These are phyloP conservation scores for Diaporthe vexans DNA, from an alignment of 2,329 filamentous ascomycete species.

Conservation along the genomic window DNA sequence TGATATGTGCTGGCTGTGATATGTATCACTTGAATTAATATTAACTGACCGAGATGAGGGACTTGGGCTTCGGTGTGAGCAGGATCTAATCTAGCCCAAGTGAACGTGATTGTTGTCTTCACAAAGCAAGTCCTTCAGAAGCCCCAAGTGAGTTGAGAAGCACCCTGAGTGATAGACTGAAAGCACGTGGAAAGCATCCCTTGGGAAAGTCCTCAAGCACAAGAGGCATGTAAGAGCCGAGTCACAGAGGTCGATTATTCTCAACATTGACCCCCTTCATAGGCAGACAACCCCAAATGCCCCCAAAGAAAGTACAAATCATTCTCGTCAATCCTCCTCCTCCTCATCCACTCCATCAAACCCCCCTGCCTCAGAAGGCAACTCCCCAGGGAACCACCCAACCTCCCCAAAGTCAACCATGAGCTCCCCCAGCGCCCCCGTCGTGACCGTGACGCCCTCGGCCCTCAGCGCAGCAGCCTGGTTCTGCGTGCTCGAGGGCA, in stretches of 20 bases:
- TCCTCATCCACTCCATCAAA: constrained; percentile 37
- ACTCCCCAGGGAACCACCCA: constrained; percentile 68
- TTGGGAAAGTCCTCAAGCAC: background rate
- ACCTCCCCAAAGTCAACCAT: constrained; percentile 64
- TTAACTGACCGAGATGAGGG: background rate
- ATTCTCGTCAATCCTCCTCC: constrained; percentile 51
- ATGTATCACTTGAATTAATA: no score
- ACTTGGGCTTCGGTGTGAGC: background rate
- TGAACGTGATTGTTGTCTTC: background rate
- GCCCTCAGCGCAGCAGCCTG: constrained; percentile 65
- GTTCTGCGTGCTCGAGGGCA: constrained; percentile 61
- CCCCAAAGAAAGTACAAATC: background rate
- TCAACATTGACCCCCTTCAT: rapidly evolving
- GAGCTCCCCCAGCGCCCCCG: constrained; percentile 64
- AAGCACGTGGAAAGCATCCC: background rate
- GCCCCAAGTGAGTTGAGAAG: background rate
- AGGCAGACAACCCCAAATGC: background rate
- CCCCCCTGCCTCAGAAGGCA: constrained; percentile 60
- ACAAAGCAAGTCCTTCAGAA: background rate
- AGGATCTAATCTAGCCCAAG: background rate
- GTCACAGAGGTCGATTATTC: background rate
- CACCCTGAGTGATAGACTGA: background rate
- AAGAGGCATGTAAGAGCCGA: background rate
- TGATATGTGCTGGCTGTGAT: no score
- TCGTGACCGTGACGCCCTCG: constrained; percentile 67